These are phyloP conservation scores for Eustoma russellianum DNA, from an alignment of 257 asterid species.

Conservation along the genomic window DNA sequence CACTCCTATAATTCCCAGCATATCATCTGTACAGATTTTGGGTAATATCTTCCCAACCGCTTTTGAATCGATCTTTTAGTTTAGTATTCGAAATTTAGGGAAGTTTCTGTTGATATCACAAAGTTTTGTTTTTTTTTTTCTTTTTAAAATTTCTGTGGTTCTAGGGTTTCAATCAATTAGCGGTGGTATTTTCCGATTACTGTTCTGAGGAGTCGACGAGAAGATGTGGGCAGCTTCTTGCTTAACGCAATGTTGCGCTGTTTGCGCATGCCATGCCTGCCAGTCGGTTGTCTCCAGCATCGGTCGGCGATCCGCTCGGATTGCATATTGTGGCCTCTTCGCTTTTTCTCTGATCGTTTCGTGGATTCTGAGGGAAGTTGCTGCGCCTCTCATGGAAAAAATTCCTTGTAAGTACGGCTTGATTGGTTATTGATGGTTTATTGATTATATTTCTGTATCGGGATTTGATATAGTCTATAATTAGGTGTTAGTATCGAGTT, in stretches of 20 bases:
- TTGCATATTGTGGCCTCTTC: constrained; percentile 81
- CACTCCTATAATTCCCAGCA: no score
- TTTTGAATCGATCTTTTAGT: no score
- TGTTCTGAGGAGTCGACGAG: not conserved
- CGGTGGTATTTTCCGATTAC: not conserved
- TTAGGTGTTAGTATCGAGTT: no score
- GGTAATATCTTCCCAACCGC: no score
- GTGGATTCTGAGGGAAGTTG: constrained; percentile 87
- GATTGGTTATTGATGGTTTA: not conserved
- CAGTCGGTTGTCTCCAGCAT: constrained; percentile 71
- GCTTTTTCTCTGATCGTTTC: constrained; percentile 69
- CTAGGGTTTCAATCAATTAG: not conserved
- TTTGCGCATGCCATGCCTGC: constrained; percentile 79
- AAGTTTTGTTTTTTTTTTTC: no score
- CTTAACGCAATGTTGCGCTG: constrained; percentile 81
- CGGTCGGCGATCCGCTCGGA: constrained; percentile 79
- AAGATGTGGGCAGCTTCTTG: constrained; percentile 92
- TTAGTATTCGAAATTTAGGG: not conserved
- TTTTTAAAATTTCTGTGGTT: not conserved
- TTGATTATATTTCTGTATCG: no score
- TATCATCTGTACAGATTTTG: no score
- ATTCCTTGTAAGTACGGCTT: constrained; percentile 49
- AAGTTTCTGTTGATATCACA: not conserved
- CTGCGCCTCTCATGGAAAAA: constrained; percentile 82
- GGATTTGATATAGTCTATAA: no score